Percentiles rank a stretch among this genome's conserved stretches.
Evolutionary conservation across 192 early-diverging fungal genomes (phyloP).

Genomic region (Coemansia sp.): DNA sequence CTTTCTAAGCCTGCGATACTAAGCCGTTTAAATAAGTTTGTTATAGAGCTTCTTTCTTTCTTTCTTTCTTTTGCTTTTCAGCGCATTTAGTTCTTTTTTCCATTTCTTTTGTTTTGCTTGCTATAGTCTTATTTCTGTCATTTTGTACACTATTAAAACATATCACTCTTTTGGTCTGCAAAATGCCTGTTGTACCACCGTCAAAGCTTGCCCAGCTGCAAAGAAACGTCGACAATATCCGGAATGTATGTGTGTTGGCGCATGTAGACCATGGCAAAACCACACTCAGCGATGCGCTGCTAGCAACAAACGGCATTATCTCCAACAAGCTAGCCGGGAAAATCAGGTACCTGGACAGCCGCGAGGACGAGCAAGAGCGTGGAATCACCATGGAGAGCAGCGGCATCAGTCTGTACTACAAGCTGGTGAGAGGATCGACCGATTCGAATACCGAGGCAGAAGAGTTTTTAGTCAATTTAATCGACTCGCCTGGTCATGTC

Average conservation of each 20-base stretch:
- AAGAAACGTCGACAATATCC: conserved; percentile 66
- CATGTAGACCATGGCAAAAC: conserved; percentile 99
- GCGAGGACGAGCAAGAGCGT: conserved; percentile 97
- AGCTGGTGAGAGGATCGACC: conserved; percentile 55
- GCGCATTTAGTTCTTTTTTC: not conserved
- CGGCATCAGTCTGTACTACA: conserved; percentile 94
- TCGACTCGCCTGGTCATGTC: conserved; percentile 98
- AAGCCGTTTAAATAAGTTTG: not conserved
- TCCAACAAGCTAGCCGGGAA: conserved; percentile 93
- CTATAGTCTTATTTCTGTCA: not conserved
- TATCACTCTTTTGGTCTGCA: not conserved
- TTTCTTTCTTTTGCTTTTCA: conserved; percentile 2
- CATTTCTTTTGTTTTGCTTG: not conserved
- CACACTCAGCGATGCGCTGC: conserved; percentile 90
- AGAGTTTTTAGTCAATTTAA: conserved; percentile 92
- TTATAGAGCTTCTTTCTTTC: conserved; percentile 1
- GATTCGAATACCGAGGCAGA: conserved; percentile 33
- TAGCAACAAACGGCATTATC: conserved; percentile 99
- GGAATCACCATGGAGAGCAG: conserved; percentile 99
- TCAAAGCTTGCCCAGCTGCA: conserved; percentile 71
- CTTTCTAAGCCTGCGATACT: not conserved
- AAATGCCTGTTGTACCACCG: conserved; percentile 71
- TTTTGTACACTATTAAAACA: not conserved
- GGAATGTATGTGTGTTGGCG: conserved; percentile 98
- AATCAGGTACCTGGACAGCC: conserved; percentile 91